Base-by-base conservation (phyloP, 305 asterid species). In the Nicotiana rustica region DNA sequence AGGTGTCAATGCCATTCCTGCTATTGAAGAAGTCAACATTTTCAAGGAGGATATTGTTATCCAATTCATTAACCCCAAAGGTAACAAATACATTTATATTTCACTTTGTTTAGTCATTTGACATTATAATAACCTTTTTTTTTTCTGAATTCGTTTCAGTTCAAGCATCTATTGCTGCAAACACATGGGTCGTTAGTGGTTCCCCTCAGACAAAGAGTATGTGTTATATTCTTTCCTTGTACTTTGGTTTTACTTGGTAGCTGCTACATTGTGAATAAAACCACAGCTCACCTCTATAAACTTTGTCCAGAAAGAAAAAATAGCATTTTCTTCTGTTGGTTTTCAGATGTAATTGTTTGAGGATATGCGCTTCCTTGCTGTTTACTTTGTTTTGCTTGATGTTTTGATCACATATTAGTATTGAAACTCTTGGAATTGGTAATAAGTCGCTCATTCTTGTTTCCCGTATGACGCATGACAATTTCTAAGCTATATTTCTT, bases 121-220 rank as follows among this genome's bases (percentile, higher is more conserved):
- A 14, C 6, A 2, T 73, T 61, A 83, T 56, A 78, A 41, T 33
- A 38, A 5, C 79, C 47, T 31, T 31, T 79, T 41, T 31, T 36
- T 64, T n/a, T 6, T 76, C 49, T 33, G 14, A 60, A 19, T 82
- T 69, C 25, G 83, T 10, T 80, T 67, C 94, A 92, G 97, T 93
- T 86, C 97, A 93, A 90, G 97, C 97, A 33, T 93, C 97, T 25
- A 88, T 93, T 38, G 93, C 97, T 71, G 97, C 97, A 87, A 93
- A 93, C 91, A 93, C 97, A 44, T 93, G 97, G 97, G 97, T 93
- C 82, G 96, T 92, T 76, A 92, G 97, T 83, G 96, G 97, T 57
- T 85, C 96, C 77, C 97, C 97, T 73, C 96, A 93, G 90, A 93
- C 92, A 85, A 93, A 93, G 88, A 92, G 97, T 93, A 91, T 10